Conservation (phyloP, 345 rosid genomes). For the Carallia brachiata region DNA sequence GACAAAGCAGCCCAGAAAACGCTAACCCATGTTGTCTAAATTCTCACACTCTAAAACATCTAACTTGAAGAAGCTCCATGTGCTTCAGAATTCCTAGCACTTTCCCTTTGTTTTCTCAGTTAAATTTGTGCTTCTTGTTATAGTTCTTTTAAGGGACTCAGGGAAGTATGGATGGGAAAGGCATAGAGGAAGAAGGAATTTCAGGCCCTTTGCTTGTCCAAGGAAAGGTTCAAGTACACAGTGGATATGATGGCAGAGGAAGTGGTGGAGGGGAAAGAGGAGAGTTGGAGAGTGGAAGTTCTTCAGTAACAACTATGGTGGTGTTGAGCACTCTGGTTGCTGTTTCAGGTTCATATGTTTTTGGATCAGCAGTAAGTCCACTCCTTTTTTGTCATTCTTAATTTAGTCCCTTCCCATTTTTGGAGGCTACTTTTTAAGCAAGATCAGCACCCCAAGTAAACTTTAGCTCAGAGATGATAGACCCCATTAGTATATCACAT, state of each 20-base stretch:
- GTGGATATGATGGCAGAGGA: neutral
- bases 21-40: too few species aligned
- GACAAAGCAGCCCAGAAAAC: too few species aligned
- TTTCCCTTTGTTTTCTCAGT: neutral
- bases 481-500: too few species aligned
- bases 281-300: neutral
- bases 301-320: slow-evolving; percentile 26
- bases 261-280: neutral
- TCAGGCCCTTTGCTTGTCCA: slow-evolving; percentile 24
- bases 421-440: too few species aligned
- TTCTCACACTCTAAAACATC: too few species aligned
- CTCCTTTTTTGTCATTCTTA: too few species aligned
- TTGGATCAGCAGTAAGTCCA: slow-evolving; percentile 49
- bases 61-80: too few species aligned
- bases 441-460: too few species aligned
- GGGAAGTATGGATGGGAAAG: slow-evolving; percentile 5
- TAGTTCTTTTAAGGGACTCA: slow-evolving; percentile 1
- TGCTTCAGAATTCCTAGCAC: too few species aligned
- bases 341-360: slow-evolving; percentile 45
- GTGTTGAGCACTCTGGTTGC: slow-evolving; percentile 37
- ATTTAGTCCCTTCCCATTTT: too few species aligned
- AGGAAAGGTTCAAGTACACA: slow-evolving; percentile 3
- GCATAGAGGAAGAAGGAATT: slow-evolving; percentile 17
- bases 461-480: too few species aligned
- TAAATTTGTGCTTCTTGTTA: neutral